Conservation (phyloP, 371 early-diverging fungal genomes). For the Syncephalis plumigaleata region DNA sequence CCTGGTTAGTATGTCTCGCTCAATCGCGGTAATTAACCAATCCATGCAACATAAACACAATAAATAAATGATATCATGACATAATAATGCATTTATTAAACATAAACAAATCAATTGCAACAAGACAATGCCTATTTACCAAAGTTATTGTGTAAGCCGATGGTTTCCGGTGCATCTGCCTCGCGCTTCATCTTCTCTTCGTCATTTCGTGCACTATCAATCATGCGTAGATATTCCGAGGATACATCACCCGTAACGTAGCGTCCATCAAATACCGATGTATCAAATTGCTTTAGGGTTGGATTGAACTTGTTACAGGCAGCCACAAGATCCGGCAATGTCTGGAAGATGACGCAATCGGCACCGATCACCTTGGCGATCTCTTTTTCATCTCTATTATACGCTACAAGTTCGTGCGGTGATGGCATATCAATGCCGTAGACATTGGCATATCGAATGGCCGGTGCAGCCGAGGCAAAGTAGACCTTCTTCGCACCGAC, state of each 20-base stretch:
- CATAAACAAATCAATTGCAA: too few species aligned
- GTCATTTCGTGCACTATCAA: conserved; percentile 47
- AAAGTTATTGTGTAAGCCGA: conserved; percentile 40
- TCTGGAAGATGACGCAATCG: conserved; percentile 83
- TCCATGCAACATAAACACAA: background rate
- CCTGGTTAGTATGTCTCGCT: too few species aligned
- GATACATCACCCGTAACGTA: conserved; percentile 83
- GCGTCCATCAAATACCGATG: conserved; percentile 83
- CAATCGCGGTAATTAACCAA: too few species aligned
- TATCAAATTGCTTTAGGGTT: conserved; percentile 64
- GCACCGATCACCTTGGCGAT: conserved; percentile 81
- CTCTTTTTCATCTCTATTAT: conserved; percentile 51
- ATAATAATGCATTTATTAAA: too few species aligned
- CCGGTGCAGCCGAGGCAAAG: conserved; percentile 93
- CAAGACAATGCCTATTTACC: background rate
- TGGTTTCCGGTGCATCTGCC: conserved; percentile 33
- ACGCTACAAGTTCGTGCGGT: conserved; percentile 77
- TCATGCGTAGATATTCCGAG: conserved; percentile 50
- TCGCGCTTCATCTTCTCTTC: conserved; percentile 14
- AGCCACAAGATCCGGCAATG: conserved; percentile 57
- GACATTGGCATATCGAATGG: conserved; percentile 87
- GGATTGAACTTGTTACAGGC: conserved; percentile 73
- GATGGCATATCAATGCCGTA: conserved; percentile 99
- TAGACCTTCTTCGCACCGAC: conserved; percentile 95
- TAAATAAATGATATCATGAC: background rate